Evolutionary conservation across 2,329 filamentous ascomycete species (phyloP), one percentile per base, ranked within the genome.

Genomic region (Fusarium liriodendri): DNA sequence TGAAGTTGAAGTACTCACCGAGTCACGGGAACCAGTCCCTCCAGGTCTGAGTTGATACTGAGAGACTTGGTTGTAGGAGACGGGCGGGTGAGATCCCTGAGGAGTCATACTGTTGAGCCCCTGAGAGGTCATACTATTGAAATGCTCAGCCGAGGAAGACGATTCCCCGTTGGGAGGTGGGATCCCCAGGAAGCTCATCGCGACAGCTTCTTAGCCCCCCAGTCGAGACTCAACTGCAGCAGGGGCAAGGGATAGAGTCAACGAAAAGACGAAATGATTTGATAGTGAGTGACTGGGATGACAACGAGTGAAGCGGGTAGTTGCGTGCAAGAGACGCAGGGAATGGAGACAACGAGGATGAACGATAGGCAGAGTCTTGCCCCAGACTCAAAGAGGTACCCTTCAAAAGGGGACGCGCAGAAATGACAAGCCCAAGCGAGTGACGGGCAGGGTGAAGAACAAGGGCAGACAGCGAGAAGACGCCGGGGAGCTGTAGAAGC

Each of bases 1-100:
- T 7, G 27, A 4, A 5, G 27, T 27, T 7, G 27, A 27, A 27
- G 9, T 38, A 72, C 78, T 57, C 70, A 83, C 81, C 14, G 80
- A 81, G 6, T 81, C 78, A 6, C 81, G 70, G 2, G 80, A 82
- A 2, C 62, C 69, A 7, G 74, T 58, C 3, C 70, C 62, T 4
- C 66, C 64, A 14, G 75, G 60, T 7, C 75, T 57, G 3, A 75
- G 60, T 32, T 68, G 70, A 33, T 57, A 73, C 22, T 47, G 74
- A 10, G 50, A 68, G 2, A 73, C 55, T 14, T 74, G 75, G 1
- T 32, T 45, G 10, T 62, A 54, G 18, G 73, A 68, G 2, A 67
- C 64, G 2, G 75, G 74, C 6, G 75, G 73, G 0, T 65, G 29
- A 2, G 70, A 71, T 2, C 60, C 58, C 1, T 45, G 42, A 16